A percentile compares a stretch with the other conserved stretches of the same genome.
Evolutionary conservation across 768 basidiomycete species (phyloP).

Genomic region (Leccinum uliginosum): DNA sequence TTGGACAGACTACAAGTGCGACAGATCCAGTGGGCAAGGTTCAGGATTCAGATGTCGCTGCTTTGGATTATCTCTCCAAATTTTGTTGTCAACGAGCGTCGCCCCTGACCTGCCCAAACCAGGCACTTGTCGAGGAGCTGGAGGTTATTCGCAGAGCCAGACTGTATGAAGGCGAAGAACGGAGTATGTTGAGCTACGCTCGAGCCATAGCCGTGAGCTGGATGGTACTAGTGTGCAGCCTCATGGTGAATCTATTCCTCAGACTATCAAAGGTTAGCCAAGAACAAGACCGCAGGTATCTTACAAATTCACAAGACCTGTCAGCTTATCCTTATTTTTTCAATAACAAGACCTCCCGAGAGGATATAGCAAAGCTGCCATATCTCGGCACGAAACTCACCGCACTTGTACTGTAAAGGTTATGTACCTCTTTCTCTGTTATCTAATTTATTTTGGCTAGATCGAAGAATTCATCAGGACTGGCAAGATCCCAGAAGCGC

Average conservation of each 20-base stretch:
- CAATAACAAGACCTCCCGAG: slow-evolving; percentile 32
- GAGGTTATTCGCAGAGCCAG: slow-evolving; percentile 54
- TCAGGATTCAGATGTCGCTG: slow-evolving; percentile 13
- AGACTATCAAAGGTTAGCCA: slow-evolving; percentile 47
- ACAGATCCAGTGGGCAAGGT: slow-evolving; percentile 21
- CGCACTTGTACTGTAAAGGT: slow-evolving; percentile 39
- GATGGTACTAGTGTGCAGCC: background rate
- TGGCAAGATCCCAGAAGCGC: slow-evolving; percentile 57
- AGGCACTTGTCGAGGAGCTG: slow-evolving; percentile 55
- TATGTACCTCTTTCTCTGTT: background rate
- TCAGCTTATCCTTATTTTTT: slow-evolving; percentile 49
- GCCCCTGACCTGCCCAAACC: slow-evolving; percentile 67
- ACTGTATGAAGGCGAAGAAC: slow-evolving; percentile 60
- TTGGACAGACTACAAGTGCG: background rate
- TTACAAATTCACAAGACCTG: background rate
- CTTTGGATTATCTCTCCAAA: slow-evolving; percentile 29
- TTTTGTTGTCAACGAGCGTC: slow-evolving; percentile 63
- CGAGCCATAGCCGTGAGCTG: slow-evolving; percentile 63
- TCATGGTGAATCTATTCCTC: slow-evolving; percentile 1
- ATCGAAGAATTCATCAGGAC: slow-evolving; percentile 57
- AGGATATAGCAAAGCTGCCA: slow-evolving; percentile 41
- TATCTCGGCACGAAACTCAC: slow-evolving; percentile 48
- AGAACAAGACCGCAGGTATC: background rate
- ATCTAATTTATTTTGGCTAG: slow-evolving; percentile 30
- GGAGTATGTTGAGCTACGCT: slow-evolving; percentile 68